Evolutionary conservation across 2,329 filamentous ascomycete species (phyloP).

Genomic region (Sarocladium strictum): DNA sequence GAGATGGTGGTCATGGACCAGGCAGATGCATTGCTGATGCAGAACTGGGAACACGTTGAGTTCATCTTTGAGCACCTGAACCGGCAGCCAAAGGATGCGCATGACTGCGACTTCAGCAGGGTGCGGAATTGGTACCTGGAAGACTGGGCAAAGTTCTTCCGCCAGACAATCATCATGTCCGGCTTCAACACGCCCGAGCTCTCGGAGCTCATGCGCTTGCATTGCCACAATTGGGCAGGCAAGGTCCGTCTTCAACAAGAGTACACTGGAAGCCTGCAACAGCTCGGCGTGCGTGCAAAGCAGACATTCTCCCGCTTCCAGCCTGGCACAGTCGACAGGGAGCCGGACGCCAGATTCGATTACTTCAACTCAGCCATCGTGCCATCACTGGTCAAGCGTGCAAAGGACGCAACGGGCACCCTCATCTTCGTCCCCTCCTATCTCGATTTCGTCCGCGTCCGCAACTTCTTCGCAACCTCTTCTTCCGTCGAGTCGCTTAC

Average conservation of each 20-base stretch:
- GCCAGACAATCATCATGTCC: conserved; percentile 78
- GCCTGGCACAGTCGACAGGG: conserved; percentile 59
- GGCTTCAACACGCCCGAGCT: conserved; percentile 86
- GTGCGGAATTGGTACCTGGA: conserved; percentile 93
- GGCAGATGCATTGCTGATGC: conserved; percentile 89
- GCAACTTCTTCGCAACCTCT: conserved; percentile 83
- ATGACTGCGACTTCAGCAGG: conserved; percentile 89
- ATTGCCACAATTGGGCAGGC: conserved; percentile 77
- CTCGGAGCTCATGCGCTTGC: conserved; percentile 67
- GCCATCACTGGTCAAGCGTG: conserved; percentile 63
- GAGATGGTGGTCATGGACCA: conserved; percentile 89
- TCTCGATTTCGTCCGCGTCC: conserved; percentile 87
- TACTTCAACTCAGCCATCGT: conserved; percentile 83
- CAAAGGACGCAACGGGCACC: conserved; percentile 61
- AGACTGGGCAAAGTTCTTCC: conserved; percentile 69
- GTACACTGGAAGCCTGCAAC: conserved; percentile 67
- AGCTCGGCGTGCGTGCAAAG: conserved; percentile 64
- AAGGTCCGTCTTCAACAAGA: conserved; percentile 66
- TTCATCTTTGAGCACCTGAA: conserved; percentile 91
- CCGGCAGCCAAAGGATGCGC: conserved; percentile 78
- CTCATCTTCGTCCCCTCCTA: conserved; percentile 90
- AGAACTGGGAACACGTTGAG: conserved; percentile 96
- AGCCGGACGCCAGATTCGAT: conserved; percentile 84
- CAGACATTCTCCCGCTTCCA: conserved; percentile 91
- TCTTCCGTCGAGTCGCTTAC: conserved; percentile 43